phyloP scores from a whole-genome alignment of 345 rosid genomes.

The Turritis glabra region DNA sequence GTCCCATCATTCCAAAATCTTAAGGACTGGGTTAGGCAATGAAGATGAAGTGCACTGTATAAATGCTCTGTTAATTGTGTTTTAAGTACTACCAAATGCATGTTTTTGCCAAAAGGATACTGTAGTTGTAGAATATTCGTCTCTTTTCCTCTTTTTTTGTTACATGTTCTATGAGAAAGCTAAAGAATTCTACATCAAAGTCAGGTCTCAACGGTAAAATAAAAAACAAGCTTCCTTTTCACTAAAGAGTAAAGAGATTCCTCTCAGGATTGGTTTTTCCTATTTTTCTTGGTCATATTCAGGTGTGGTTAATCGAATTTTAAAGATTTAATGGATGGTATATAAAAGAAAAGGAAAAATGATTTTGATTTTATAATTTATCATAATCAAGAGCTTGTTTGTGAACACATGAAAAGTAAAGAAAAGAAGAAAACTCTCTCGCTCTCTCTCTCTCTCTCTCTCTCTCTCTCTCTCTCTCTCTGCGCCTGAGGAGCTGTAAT shows the following conservation, averaged over 20 bases:
- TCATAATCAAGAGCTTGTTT: background rate
- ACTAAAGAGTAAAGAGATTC: constrained; percentile 39
- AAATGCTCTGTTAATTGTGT: constrained; percentile 17
- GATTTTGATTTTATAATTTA: background rate
- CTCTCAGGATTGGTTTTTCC: background rate
- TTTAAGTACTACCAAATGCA: constrained; percentile 1
- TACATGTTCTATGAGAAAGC: constrained; percentile 19
- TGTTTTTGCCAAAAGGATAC: constrained; percentile 3
- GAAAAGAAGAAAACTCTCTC: background rate
- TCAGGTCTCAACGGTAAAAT: constrained; percentile 34
- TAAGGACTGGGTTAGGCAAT: background rate
- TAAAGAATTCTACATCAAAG: constrained; percentile 32
- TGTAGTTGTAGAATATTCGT: constrained; percentile 3
- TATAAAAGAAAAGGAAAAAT: background rate
- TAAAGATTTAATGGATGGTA: background rate
- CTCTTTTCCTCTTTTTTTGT: constrained; percentile 1
- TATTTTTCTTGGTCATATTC: background rate
- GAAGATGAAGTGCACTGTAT: background rate
- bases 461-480: background rate
- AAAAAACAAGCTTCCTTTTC: constrained; percentile 38
- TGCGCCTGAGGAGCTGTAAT: constrained; percentile 2
- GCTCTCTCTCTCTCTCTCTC: background rate
- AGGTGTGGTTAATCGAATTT: constrained; percentile 3
- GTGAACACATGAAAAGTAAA: background rate
- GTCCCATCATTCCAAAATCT: constrained; percentile 31